Conservation (phyloP, 1,284 basidiomycete genomes). For the Neolentinus lepideus region DNA sequence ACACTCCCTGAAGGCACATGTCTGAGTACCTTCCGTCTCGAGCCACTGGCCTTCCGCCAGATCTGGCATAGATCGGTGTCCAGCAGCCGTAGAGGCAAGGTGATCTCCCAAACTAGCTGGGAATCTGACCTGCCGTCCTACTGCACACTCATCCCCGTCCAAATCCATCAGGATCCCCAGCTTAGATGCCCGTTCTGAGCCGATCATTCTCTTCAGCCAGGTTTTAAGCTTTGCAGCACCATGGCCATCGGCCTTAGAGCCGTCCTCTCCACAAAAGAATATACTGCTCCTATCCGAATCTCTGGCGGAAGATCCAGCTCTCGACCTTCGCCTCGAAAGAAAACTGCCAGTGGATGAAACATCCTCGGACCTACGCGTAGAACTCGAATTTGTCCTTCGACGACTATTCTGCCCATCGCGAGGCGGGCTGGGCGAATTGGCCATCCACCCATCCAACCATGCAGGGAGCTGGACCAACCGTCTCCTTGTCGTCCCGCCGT, state of each 20-base stretch:
- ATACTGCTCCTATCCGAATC: neutral
- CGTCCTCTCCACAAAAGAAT: neutral
- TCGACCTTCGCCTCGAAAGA: neutral
- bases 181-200: conserved; percentile 26
- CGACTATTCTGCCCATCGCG: neutral
- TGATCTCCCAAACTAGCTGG: conserved; percentile 8
- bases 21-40: too few relatives aligned
- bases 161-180: conserved; percentile 30
- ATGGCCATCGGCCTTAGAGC: neutral
- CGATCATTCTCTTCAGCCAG: conserved; percentile 57
- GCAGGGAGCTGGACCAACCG: neutral
- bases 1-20: neutral
- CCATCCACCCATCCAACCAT: neutral
- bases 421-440: neutral
- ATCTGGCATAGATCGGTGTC: neutral
- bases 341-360: neutral
- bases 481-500: neutral
- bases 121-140: conserved; percentile 30
- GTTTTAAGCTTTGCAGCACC: conserved; percentile 43
- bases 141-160: conserved; percentile 20
- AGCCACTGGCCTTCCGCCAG: neutral
- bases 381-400: neutral
- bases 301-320: neutral
- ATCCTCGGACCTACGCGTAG: neutral
- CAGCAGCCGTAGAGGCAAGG: conserved; percentile 11